Evolutionary conservation across 2,329 filamentous ascomycete species (phyloP), one percentile per base, ranked within the genome.

Genomic region (Zalaria obscura): DNA sequence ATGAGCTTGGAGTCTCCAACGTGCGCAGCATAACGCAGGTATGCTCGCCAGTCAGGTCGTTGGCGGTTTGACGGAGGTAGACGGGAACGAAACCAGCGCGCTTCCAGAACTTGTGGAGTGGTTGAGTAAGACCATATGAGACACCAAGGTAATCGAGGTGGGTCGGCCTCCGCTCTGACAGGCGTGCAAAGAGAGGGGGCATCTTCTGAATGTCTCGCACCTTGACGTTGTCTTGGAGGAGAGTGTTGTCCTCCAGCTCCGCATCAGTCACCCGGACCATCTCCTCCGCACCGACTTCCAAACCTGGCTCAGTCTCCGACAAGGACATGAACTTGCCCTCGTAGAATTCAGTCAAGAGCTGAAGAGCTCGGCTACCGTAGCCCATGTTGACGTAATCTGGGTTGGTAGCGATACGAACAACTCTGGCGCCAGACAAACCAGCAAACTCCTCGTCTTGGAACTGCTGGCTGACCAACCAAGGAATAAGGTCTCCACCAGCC

Each of bases 371-470:
- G 25, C 83, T 83, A 10, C 91, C 91, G 57, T 98, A 98, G 25
- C 93, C 91, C 85, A 93, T 94, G 37, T 73, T 76, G 40, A 82
- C 71, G 52, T 94, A 95, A 50, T 96, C 88, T 0, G 93, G 91
- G 58, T 95, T 93, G 1, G 91, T 95, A 18, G 93, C 91, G 54
- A 98, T 96, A 38, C 91, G 78, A 10, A 98, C 89, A 37, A 98
- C 68, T 46, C 91, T 78, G 29, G 89, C 91, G 42, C 91, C 93
- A 9, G 89, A 96, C 1, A 98, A 72, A 34, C 83, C 80, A 8
- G 89, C 91, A 58, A 98, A 98, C 50, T 95, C 87, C 50, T 93
- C 86, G 53, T 98, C 91, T 57, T 96, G 91, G 67, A 94, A 98
- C 58, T 98, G 91, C 58, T 96, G 88, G 58, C 86, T 93, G 47